These are phyloP conservation scores for Melanomma pulvis-pyrius DNA, from an alignment of 495 filamentous ascomycete species.

Conservation along the genomic window DNA sequence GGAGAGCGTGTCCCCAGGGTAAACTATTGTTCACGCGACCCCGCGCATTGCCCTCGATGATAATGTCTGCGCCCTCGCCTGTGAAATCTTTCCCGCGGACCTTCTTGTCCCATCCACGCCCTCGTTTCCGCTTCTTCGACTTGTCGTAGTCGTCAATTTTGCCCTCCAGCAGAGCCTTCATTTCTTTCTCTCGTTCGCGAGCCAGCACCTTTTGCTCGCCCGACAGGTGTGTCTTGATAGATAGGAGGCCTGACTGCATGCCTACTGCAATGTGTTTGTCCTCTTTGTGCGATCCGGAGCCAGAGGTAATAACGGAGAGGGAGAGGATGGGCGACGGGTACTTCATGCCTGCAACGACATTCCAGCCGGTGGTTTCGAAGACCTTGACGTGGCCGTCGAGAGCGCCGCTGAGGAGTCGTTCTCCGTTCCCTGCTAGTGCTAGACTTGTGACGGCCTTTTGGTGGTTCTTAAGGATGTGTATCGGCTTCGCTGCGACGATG, in stretches of 20 bases:
- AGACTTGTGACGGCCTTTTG: constrained; percentile 96
- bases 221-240: constrained; percentile 80
- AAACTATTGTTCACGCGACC: constrained; percentile 59
- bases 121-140: constrained; percentile 61
- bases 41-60: constrained; percentile 74
- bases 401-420: constrained; percentile 79
- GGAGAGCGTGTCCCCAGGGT: constrained; percentile 81
- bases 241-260: constrained; percentile 87
- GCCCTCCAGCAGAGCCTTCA: constrained; percentile 80
- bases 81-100: constrained; percentile 77
- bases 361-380: constrained; percentile 89
- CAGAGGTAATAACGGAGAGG: constrained; percentile 70
- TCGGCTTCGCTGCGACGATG: constrained; percentile 83
- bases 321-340: constrained; percentile 89
- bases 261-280: constrained; percentile 92
- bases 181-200: constrained; percentile 78
- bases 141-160: constrained; percentile 69
- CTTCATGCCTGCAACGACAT: constrained; percentile 87
- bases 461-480: constrained; percentile 86
- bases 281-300: constrained; percentile 58
- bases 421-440: constrained; percentile 71
- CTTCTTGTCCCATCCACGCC: constrained; percentile 68
- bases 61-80: constrained; percentile 82
- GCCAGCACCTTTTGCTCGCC: constrained; percentile 80
- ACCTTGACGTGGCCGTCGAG: constrained; percentile 97